Conservation (phyloP, 768 basidiomycete species). For the Tylopilus rubrobrunneus region DNA sequence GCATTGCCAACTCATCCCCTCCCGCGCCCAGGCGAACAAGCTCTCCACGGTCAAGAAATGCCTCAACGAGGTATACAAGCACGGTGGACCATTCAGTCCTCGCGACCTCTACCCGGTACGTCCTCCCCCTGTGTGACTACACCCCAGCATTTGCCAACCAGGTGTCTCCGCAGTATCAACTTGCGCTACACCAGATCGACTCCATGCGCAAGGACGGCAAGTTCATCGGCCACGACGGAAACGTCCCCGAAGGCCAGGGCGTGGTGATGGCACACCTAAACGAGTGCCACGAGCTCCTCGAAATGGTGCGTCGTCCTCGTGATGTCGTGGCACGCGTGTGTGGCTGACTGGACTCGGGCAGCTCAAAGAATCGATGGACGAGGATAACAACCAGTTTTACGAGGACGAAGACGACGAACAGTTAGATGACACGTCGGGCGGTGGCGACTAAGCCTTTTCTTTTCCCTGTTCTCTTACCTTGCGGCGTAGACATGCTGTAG, state of each 20-base stretch:
- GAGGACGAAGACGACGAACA: slow-evolving; percentile 46
- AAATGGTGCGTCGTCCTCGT: slow-evolving; percentile 62
- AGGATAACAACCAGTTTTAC: slow-evolving; percentile 50
- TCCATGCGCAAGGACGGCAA: slow-evolving; percentile 90
- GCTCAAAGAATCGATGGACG: slow-evolving; percentile 84
- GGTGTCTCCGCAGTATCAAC: slow-evolving; percentile 64
- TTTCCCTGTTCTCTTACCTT: background rate
- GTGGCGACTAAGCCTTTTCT: slow-evolving; percentile 8
- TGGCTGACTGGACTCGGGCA: background rate
- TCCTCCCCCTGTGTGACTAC: slow-evolving; percentile 9
- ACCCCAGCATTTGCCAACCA: slow-evolving; percentile 2
- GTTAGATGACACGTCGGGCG: slow-evolving; percentile 11
- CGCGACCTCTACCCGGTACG: slow-evolving; percentile 91
- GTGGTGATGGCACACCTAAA: slow-evolving; percentile 94
- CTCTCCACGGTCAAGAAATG: slow-evolving; percentile 96
- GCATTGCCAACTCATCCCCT: background rate
- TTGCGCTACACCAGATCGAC: slow-evolving; percentile 94
- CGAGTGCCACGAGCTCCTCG: slow-evolving; percentile 93
- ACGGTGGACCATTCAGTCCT: slow-evolving; percentile 88
- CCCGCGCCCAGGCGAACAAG: slow-evolving; percentile 77
- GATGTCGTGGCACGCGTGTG: too few species aligned
- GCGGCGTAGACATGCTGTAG: background rate
- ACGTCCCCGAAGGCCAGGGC: slow-evolving; percentile 93
- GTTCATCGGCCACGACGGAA: slow-evolving; percentile 84
- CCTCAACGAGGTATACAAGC: slow-evolving; percentile 91